Base-by-base conservation (phyloP, 1,139 yeast species). In the Yamadazyma buinensis region DNA sequence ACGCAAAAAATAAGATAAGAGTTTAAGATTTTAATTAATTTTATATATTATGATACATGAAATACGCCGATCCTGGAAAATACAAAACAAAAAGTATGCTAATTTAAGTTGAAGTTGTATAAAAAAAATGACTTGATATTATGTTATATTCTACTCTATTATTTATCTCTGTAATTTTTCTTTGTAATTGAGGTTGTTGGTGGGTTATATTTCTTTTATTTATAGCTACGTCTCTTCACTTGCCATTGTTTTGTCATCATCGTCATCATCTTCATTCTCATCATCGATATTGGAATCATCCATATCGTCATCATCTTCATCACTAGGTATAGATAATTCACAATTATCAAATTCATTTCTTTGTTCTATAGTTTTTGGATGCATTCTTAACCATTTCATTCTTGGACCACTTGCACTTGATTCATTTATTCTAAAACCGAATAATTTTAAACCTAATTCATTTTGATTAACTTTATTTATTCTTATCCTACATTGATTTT, bases 311-410 rank as follows among this genome's bases (percentile, higher is more conserved):
- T 49, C 55, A 29, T 53, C 61, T 7, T 48, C 61, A n/a, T 54
- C 62, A n/a, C 49, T 52, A 1, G 84, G 84, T 18, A 78, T 59
- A 29, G 63, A 69, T 49, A 72, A 80, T 53, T 81, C 86, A 53
- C 92, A 84, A 30, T 59, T 64, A 10, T 75, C 70, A 44, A 66
- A 79, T 54, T 83, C 92, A 36, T 61, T 64, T 47, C 72, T 59
- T 48, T 84, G 87, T 31, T 65, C 75, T 9, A 61, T 65, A 1
- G 79, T 66, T 34, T 66, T 69, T 1, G 96, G 96, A 43, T 74
- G 69, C 58, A 78, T 78, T 47, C 97, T 76, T 42, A 92, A 67
- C 99, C 99, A 92, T 51, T 75, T 77, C 98, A 92, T 92, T 48
- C 97, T 72, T 10, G 95, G 94, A 0, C 99, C 98, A 32, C 85